Evolutionary conservation across 345 rosid species (phyloP).

Genomic region (Moricandia moricandioides): DNA sequence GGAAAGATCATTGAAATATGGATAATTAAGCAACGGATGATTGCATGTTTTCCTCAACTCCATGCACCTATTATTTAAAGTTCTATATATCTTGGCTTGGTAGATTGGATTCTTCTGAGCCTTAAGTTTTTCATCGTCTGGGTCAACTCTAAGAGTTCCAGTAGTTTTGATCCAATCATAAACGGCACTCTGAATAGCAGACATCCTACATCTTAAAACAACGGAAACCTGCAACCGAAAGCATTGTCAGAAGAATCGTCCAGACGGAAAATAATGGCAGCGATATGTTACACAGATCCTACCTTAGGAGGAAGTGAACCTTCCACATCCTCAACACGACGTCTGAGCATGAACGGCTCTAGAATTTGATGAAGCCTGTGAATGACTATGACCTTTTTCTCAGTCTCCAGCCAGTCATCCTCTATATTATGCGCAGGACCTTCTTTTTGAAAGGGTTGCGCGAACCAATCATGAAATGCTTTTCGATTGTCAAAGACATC

Average conservation of each 20-base stretch:
- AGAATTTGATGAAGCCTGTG: slow-evolving; percentile 99
- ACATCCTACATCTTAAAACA: slow-evolving; percentile 95
- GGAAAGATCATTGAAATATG: slow-evolving; percentile 80
- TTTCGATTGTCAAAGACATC: slow-evolving; percentile 99
- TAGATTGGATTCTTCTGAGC: slow-evolving; percentile 75
- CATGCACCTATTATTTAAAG: slow-evolving; percentile 97
- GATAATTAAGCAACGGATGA: slow-evolving; percentile 97
- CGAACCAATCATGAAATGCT: slow-evolving; percentile 99
- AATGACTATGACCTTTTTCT: slow-evolving; percentile 96
- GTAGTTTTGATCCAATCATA: slow-evolving; percentile 99
- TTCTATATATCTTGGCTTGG: slow-evolving; percentile 68
- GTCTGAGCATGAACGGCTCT: slow-evolving; percentile 99
- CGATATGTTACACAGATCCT: slow-evolving; percentile 24
- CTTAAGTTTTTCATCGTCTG: slow-evolving; percentile 83
- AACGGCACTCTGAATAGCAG: slow-evolving; percentile 91
- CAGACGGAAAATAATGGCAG: neutral
- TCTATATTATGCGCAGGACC: slow-evolving; percentile 75
- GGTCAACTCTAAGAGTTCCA: slow-evolving; percentile 93
- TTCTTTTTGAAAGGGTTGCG: slow-evolving; percentile 97
- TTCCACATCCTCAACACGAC: slow-evolving; percentile 99
- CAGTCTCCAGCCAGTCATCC: slow-evolving; percentile 99
- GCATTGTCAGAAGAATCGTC: slow-evolving; percentile 36
- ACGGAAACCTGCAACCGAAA: slow-evolving; percentile 74
- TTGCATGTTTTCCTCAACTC: slow-evolving; percentile 97
- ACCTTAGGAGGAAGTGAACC: slow-evolving; percentile 99